These are phyloP conservation scores for Boeremia lycopersici DNA, from an alignment of 2,329 filamentous ascomycete species.

Conservation along the genomic window DNA sequence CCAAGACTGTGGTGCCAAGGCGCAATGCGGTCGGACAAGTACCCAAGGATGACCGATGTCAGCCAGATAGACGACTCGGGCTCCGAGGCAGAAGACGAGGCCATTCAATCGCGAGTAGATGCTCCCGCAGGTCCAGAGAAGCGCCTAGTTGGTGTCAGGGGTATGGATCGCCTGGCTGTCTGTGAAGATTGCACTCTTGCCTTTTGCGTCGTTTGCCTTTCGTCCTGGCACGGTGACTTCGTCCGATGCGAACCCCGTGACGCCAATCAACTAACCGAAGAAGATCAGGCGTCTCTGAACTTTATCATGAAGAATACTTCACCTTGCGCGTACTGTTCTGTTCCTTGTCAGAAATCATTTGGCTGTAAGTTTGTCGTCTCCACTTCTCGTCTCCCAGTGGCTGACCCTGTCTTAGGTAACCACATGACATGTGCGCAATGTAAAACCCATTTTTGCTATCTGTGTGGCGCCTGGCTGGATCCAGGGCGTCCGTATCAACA, in stretches of 20 bases:
- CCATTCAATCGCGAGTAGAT: conserved; percentile 1
- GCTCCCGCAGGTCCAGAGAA: conserved; percentile 23
- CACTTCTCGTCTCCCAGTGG: conserved; percentile 72
- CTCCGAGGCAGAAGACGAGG: conserved; percentile 43
- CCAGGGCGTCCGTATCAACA: conserved; percentile 84
- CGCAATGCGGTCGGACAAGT: conserved; percentile 68
- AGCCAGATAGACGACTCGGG: conserved; percentile 48
- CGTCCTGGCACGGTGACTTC: conserved; percentile 94
- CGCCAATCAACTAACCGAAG: conserved; percentile 74
- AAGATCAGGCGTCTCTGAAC: conserved; percentile 84
- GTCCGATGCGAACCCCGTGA: conserved; percentile 71
- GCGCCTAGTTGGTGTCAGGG: conserved; percentile 50
- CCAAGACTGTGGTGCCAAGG: conserved; percentile 92
- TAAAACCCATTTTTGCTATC: conserved; percentile 91
- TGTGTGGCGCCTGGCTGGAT: conserved; percentile 86
- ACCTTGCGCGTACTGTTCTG: conserved; percentile 84
- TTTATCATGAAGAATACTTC: conserved; percentile 84
- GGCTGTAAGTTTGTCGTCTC: conserved; percentile 62
- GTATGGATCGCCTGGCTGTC: conserved; percentile 74
- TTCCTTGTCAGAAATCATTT: conserved; percentile 85
- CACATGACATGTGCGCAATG: conserved; percentile 96
- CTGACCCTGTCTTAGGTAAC: conserved; percentile 56
- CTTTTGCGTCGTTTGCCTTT: conserved; percentile 77
- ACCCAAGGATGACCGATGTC: conserved; percentile 54
- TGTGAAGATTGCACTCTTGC: conserved; percentile 78